Evolutionary conservation across 352 stramenopile species (phyloP).

Genomic region (Phytophthora hybrid): DNA sequence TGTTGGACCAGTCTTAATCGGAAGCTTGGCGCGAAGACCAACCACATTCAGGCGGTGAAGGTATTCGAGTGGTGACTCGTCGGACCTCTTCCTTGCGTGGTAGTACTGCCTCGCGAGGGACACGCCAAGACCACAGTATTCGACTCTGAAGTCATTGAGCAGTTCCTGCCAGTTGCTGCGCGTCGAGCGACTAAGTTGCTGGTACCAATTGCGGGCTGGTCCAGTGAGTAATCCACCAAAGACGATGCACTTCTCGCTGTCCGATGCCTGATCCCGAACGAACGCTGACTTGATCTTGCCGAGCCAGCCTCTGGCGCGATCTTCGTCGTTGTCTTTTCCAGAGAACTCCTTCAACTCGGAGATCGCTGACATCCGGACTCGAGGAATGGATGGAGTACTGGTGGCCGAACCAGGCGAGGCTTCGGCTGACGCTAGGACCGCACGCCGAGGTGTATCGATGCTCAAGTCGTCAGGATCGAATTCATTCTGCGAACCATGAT

Average conservation of each 20-base stretch:
- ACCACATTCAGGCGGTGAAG: no score
- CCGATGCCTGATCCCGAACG: no score
- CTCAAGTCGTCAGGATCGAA: slow-evolving; percentile 3
- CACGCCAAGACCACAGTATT: neutral
- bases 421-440: neutral
- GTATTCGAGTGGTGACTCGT: no score
- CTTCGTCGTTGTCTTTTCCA: neutral
- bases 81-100: no score
- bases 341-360: neutral
- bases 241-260: no score
- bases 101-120: neutral
- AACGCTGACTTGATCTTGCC: no score
- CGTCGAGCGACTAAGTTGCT: neutral
- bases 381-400: neutral
- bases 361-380: neutral
- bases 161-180: neutral
- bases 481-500: neutral
- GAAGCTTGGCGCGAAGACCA: no score
- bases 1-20: no score
- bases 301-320: no score
- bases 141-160: neutral
- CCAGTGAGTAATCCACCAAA: no score
- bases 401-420: neutral
- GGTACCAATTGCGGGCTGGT: neutral
- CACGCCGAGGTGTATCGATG: neutral